phyloP scores from a whole-genome alignment of 140 eudicot species.

The Senecio squalidus region DNA sequence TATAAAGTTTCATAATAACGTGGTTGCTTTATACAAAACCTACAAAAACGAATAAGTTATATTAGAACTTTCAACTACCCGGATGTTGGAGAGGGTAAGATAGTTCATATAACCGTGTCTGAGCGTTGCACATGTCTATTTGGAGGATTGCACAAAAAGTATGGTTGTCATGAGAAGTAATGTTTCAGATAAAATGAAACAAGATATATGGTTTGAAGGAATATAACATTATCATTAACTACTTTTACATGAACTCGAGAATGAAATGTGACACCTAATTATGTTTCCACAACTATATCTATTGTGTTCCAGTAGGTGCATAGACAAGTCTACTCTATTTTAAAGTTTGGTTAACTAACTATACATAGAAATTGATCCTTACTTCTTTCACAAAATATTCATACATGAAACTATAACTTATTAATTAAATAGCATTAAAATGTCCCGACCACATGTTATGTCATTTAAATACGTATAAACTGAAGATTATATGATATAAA shows the following conservation, averaged over 20 bases:
- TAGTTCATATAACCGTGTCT: background rate
- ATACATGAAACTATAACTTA: background rate
- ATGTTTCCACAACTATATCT: background rate
- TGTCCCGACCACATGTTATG: background rate
- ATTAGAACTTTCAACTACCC: background rate
- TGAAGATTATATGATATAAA: background rate
- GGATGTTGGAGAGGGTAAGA: background rate
- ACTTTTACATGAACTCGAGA: background rate
- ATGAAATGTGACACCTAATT: background rate
- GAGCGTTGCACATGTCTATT: background rate
- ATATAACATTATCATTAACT: background rate
- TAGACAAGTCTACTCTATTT: background rate
- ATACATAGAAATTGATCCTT: background rate
- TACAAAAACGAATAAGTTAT: background rate
- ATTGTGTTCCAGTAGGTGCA: background rate
- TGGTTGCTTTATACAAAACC: background rate
- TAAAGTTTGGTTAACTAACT: background rate
- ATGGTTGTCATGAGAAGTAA: constrained; percentile 13
- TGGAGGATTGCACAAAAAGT: background rate
- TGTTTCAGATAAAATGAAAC: background rate
- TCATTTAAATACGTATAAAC: background rate
- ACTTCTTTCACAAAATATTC: background rate
- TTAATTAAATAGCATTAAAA: background rate
- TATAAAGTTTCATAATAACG: background rate
- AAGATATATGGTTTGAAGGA: background rate